A percentile compares a stretch with the other conserved stretches of the same genome.
These are phyloP conservation scores for Erodium chrysanthum DNA, from an alignment of 441 rosid species.

Conservation along the genomic window DNA sequence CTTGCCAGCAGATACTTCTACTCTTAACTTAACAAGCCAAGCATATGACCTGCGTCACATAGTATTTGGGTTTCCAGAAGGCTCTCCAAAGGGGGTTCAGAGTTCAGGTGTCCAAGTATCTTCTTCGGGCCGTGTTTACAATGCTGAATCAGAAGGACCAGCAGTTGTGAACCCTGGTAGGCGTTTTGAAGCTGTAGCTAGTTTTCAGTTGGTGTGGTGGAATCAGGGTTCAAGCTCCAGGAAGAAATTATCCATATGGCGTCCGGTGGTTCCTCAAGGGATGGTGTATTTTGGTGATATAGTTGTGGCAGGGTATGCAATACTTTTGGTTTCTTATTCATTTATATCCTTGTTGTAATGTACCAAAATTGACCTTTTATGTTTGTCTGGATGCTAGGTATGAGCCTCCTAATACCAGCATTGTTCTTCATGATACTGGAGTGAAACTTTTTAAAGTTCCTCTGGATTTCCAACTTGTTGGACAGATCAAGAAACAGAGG, in stretches of 20 bases:
- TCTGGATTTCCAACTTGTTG: slow-evolving; percentile 62
- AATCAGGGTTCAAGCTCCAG: slow-evolving; percentile 61
- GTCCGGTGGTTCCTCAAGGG: slow-evolving; percentile 66
- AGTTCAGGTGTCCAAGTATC: slow-evolving; percentile 27
- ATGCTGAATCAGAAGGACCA: slow-evolving; percentile 28
- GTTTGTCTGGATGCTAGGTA: slow-evolving; percentile 36
- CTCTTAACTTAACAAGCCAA: slow-evolving; percentile 40
- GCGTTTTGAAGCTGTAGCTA: slow-evolving; percentile 69
- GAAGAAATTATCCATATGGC: slow-evolving; percentile 84
- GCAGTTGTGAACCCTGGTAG: slow-evolving; percentile 42
- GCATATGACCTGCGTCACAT: slow-evolving; percentile 71
- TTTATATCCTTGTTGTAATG: background rate
- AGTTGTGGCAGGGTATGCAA: slow-evolving; percentile 78
- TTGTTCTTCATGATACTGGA: slow-evolving; percentile 62
- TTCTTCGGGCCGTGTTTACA: slow-evolving; percentile 27
- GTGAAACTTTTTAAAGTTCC: slow-evolving; percentile 60
- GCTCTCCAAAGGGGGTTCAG: slow-evolving; percentile 30
- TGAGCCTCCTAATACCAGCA: slow-evolving; percentile 78
- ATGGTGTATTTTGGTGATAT: slow-evolving; percentile 90
- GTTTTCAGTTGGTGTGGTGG: slow-evolving; percentile 87
- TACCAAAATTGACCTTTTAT: slow-evolving; percentile 14
- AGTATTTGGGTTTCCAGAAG: slow-evolving; percentile 50
- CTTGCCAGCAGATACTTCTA: slow-evolving; percentile 63
- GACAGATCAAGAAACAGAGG: slow-evolving; percentile 74
- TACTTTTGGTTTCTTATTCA: slow-evolving; percentile 9